A percentile compares a stretch with the other conserved stretches of the same genome.
Conservation (phyloP, 1,284 basidiomycete species). For the Vanrija humicola region DNA sequence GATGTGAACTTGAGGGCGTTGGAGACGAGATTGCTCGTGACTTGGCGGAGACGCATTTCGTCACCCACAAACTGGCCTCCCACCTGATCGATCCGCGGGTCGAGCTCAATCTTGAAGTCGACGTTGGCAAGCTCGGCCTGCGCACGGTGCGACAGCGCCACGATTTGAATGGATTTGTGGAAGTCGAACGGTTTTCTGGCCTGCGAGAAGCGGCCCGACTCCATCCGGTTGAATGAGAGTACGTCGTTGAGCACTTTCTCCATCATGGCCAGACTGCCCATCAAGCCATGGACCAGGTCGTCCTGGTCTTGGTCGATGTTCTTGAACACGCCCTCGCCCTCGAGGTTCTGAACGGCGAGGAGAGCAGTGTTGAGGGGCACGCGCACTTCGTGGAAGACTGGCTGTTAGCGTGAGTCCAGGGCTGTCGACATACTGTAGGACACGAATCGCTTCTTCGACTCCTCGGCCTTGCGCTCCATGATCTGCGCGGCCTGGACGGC, state of each 20-base stretch:
- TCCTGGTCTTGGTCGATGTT: conserved; percentile 34
- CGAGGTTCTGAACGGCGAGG: conserved; percentile 83
- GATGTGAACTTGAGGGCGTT: conserved; percentile 65
- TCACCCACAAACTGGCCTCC: conserved; percentile 52
- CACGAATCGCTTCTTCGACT: conserved; percentile 72
- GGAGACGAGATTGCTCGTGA: conserved; percentile 54
- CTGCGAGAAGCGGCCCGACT: conserved; percentile 44
- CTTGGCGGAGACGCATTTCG: conserved; percentile 68
- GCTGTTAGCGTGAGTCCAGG: conserved; percentile 15
- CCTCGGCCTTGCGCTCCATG: conserved; percentile 72
- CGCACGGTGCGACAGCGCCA: conserved; percentile 70
- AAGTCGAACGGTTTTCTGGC: conserved; percentile 67
- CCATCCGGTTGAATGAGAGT: conserved; percentile 54
- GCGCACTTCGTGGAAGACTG: conserved; percentile 60
- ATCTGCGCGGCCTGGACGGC: conserved; percentile 80
- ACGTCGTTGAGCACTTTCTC: conserved; percentile 75
- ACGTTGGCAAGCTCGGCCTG: conserved; percentile 69
- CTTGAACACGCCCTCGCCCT: conserved; percentile 55
- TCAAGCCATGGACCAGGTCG: conserved; percentile 53
- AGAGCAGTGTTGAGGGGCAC: conserved; percentile 89
- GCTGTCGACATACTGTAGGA: conserved; percentile 61
- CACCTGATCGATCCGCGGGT: conserved; percentile 67
- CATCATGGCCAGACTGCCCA: conserved; percentile 77
- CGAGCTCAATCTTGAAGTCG: conserved; percentile 65
- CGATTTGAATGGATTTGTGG: conserved; percentile 73